Percentiles rank a stretch among this genome's conserved stretches.
Conservation (phyloP, 106 monocot genomes). For the Apostasia shenzhenica region DNA sequence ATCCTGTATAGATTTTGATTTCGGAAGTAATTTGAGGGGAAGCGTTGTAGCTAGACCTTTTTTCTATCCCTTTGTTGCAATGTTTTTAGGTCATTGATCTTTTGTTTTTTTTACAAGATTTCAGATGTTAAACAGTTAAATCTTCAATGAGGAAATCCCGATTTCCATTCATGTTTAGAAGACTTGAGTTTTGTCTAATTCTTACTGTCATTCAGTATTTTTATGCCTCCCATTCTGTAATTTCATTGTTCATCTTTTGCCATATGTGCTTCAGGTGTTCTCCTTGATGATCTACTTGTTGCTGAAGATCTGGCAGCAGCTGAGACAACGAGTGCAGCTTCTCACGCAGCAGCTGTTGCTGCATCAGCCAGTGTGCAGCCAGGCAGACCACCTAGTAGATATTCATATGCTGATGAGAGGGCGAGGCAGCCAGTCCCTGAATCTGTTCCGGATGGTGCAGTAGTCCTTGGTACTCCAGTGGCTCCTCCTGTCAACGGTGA, state of each 20-base stretch:
- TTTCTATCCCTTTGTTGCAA: too few relatives aligned
- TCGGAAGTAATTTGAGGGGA: too few relatives aligned
- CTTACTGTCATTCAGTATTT: too few relatives aligned
- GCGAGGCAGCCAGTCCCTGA: constrained; percentile 48
- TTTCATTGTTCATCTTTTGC: background rate
- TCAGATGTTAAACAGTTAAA: too few relatives aligned
- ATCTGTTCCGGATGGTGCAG: constrained; percentile 74
- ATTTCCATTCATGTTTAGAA: too few relatives aligned
- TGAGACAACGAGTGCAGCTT: constrained; percentile 84
- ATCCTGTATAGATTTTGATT: too few relatives aligned
- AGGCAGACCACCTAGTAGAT: constrained; percentile 49
- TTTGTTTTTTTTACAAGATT: too few relatives aligned
- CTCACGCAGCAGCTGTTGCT: constrained; percentile 79
- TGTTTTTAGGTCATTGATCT: too few relatives aligned
- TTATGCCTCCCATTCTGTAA: too few relatives aligned
- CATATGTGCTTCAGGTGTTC: constrained; percentile 49
- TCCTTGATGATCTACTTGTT: constrained; percentile 94
- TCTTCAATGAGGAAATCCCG: too few relatives aligned
- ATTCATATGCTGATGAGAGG: constrained; percentile 45
- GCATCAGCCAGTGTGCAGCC: constrained; percentile 48
- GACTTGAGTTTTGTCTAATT: too few relatives aligned
- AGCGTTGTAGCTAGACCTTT: too few relatives aligned
- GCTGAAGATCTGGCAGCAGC: constrained; percentile 97
- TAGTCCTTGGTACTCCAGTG: constrained; percentile 90
- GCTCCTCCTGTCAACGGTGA: constrained; percentile 93